Evolutionary conservation across 2,329 filamentous ascomycete genomes (phyloP), one percentile per base, ranked within the genome.

Genomic region (Colletotrichum agaves): DNA sequence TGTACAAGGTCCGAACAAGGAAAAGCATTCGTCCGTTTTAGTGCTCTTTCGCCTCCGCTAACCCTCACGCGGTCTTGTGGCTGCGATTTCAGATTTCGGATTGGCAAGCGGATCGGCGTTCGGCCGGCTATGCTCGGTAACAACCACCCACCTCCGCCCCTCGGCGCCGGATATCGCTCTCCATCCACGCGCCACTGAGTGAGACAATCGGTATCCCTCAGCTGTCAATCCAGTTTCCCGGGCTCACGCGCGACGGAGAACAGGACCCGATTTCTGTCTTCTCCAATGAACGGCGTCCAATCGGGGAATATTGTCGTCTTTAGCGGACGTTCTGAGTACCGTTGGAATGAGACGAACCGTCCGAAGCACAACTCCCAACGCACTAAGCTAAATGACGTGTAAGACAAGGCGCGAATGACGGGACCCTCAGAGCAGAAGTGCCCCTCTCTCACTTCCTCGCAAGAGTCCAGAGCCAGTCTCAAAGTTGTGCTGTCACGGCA

Each of bases 91-190:
- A 37, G 43, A 47, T 41, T 39, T 55, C 23, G 49, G n/a, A 43
- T 59, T 17, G 15, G 31, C 23, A 59, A 53, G 52, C 47, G 33
- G 60, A 53, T 64, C 53, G 61, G 49, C 61, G 35, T 21, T 21
- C 23, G 46, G 19, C 53, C 61, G 61, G 64, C 53, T 55, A 67
- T 64, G 61, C 19, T 67, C 64, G 61, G 64, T 17, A 67, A 64
- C 37, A 52, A 37, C 19, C 58, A 63, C n/a, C 31, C 23, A 31
- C 17, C 23, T 23, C 33, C 19, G 21, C 15, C 19, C 44, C 33
- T 35, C 43, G 60, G 23, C 27, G 23, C 60, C 59, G 58, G 53
- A 21, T 52, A 7, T 47, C 27, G 31, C 47, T 27, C 37, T n/a
- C 46, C 33, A n/a, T 61, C 27, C 33, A 55, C 17, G 35, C n/a